Conservation (phyloP, 441 rosid genomes). For the Pelargonium hybrid region DNA sequence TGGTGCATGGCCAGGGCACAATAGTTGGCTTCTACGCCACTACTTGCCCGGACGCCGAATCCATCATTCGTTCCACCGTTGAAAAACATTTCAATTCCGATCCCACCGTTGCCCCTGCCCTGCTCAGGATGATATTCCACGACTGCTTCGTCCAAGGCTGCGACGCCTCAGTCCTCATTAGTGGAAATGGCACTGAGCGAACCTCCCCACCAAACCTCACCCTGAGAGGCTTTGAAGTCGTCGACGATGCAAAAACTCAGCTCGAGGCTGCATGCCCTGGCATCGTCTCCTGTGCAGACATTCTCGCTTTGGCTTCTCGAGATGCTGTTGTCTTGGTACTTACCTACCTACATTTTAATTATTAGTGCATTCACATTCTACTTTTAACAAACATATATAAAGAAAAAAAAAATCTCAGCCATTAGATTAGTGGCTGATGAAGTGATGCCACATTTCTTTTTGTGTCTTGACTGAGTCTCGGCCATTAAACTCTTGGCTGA, state of each 20-base stretch:
- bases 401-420: no score
- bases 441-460: no score
- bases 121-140: constrained; percentile 48
- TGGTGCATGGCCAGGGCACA: constrained; percentile 36
- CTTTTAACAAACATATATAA: no score
- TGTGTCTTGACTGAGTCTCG: no score
- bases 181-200: constrained; percentile 41
- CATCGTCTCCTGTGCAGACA: constrained; percentile 72
- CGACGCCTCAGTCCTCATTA: constrained; percentile 55
- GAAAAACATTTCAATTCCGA: constrained; percentile 22
- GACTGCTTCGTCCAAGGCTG: constrained; percentile 71
- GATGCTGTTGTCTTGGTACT: constrained; percentile 54
- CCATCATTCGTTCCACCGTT: constrained; percentile 33
- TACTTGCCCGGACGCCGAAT: constrained; percentile 35
- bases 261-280: constrained; percentile 50
- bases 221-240: constrained; percentile 51
- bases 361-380: no score
- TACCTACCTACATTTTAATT: not conserved
- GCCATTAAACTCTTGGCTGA: no score
- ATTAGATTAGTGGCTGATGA: no score
- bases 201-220: constrained; percentile 34
- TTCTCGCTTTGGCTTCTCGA: constrained; percentile 59
- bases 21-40: constrained; percentile 43
- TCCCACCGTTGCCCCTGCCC: constrained; percentile 36
- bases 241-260: constrained; percentile 63